These are phyloP conservation scores for Aspergillus jensenii DNA, from an alignment of 2,329 filamentous ascomycete genomes.

Conservation along the genomic window DNA sequence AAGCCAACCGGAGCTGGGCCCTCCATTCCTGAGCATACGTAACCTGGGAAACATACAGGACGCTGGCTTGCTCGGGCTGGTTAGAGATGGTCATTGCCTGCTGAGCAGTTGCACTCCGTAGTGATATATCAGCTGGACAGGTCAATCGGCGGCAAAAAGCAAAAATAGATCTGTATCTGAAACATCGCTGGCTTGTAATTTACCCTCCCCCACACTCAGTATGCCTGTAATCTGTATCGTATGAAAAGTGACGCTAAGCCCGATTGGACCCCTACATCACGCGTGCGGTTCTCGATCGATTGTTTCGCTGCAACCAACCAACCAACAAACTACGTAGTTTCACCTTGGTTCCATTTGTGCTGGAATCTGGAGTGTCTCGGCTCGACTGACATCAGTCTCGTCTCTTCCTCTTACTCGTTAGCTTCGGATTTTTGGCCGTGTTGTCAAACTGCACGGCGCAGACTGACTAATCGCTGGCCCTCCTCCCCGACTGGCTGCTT, in stretches of 20 bases:
- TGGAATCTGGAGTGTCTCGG: background rate
- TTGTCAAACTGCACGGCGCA: background rate
- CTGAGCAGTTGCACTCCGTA: background rate
- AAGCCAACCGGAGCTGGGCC: background rate
- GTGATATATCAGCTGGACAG: constrained; percentile 24
- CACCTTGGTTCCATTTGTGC: background rate
- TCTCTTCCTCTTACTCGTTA: background rate
- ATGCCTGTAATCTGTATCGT: background rate
- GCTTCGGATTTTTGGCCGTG: background rate
- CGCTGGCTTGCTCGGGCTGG: background rate
- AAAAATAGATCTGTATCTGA: background rate
- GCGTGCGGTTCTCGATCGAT: background rate
- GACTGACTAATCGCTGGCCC: constrained; percentile 8
- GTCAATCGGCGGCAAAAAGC: constrained; percentile 11
- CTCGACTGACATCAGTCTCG: background rate
- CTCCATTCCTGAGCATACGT: background rate
- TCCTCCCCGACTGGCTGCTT: background rate
- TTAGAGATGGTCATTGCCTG: background rate
- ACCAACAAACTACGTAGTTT: background rate
- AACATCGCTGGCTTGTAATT: background rate
- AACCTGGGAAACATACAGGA: background rate
- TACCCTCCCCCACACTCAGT: background rate
- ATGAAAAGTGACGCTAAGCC: constrained; percentile 1
- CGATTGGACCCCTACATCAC: background rate
- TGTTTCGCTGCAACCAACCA: background rate